Conservation (phyloP, 2,329 filamentous ascomycete genomes). For the Xylaria sp. region DNA sequence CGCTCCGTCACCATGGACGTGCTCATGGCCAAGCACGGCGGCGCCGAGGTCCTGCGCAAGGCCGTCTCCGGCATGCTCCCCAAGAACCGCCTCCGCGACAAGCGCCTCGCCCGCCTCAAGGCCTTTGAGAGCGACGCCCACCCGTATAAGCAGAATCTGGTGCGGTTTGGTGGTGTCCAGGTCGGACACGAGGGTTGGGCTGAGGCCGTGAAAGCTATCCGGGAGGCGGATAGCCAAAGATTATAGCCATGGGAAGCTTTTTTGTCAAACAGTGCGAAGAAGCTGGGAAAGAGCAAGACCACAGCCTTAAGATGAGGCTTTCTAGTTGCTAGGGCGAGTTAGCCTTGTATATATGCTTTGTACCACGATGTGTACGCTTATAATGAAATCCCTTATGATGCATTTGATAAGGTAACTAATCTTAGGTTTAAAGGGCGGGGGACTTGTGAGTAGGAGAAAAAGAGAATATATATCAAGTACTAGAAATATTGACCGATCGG, state of each 20-base stretch:
- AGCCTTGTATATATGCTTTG: conserved; percentile 44
- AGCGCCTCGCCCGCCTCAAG: conserved; percentile 88
- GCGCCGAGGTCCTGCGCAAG: conserved; percentile 88
- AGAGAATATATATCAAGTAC: neutral
- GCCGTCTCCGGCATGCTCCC: conserved; percentile 98
- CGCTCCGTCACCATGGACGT: conserved; percentile 93
- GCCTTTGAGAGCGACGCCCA: conserved; percentile 93
- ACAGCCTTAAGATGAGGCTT: neutral
- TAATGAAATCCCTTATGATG: conserved; percentile 41
- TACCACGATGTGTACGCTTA: conserved; percentile 45
- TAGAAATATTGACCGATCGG: neutral
- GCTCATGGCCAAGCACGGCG: conserved; percentile 94
- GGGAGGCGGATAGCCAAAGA: conserved; percentile 61
- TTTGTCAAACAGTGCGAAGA: neutral
- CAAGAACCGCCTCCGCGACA: conserved; percentile 92
- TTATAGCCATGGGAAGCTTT: conserved; percentile 54
- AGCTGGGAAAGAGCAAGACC: neutral
- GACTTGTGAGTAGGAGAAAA: too few relatives aligned
- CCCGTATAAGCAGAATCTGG: conserved; percentile 89
- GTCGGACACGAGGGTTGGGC: conserved; percentile 67
- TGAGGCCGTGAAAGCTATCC: conserved; percentile 61
- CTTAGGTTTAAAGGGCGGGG: neutral
- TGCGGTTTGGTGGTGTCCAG: conserved; percentile 73
- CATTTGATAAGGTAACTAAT: neutral
- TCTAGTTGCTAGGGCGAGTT: conserved; percentile 15